Conservation (phyloP, 352 stramenopile genomes). For the Phytopythium chamaehyphon region DNA sequence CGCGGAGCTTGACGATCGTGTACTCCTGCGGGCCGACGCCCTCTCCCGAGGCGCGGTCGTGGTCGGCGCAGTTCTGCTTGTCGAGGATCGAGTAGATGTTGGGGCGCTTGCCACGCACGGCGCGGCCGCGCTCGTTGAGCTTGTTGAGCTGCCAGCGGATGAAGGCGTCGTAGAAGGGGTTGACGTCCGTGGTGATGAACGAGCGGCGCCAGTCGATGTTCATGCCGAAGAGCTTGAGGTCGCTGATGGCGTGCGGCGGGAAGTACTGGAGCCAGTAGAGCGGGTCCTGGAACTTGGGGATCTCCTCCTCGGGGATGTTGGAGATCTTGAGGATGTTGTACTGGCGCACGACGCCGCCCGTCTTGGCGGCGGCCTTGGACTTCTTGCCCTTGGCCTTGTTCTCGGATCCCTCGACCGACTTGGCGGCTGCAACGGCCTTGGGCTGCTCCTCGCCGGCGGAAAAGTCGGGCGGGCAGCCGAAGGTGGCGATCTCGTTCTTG, state of each 20-base stretch:
- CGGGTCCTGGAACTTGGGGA: slow-evolving; percentile 97
- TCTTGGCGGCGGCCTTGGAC: slow-evolving; percentile 98
- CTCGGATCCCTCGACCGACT: slow-evolving; percentile 73
- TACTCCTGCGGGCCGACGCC: slow-evolving; percentile 99
- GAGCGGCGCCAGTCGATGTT: slow-evolving; percentile 97
- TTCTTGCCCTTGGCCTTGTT: slow-evolving; percentile 95
- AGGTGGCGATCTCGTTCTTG: slow-evolving; percentile 95
- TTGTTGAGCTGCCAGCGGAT: slow-evolving; percentile 99
- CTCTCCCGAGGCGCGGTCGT: slow-evolving; percentile 98
- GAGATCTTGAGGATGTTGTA: slow-evolving; percentile 98
- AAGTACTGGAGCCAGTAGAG: slow-evolving; percentile 99
- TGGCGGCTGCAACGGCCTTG: slow-evolving; percentile 31
- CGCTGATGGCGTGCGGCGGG: slow-evolving; percentile 93
- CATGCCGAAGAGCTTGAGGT: slow-evolving; percentile 97
- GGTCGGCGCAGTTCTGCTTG: slow-evolving; percentile 98
- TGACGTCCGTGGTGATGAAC: slow-evolving; percentile 99
- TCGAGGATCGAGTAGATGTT: slow-evolving; percentile 99
- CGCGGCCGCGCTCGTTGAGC: slow-evolving; percentile 87
- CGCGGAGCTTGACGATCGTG: slow-evolving; percentile 97
- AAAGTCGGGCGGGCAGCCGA: slow-evolving; percentile 94
- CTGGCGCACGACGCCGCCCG: slow-evolving; percentile 95
- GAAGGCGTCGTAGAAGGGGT: slow-evolving; percentile 99
- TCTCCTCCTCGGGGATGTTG: slow-evolving; percentile 90
- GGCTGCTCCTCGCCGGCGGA: slow-evolving; percentile 10
- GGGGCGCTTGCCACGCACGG: slow-evolving; percentile 95